These are phyloP conservation scores for Trichophyton schoenleinii DNA, from an alignment of 2,329 filamentous ascomycete genomes.

Conservation along the genomic window DNA sequence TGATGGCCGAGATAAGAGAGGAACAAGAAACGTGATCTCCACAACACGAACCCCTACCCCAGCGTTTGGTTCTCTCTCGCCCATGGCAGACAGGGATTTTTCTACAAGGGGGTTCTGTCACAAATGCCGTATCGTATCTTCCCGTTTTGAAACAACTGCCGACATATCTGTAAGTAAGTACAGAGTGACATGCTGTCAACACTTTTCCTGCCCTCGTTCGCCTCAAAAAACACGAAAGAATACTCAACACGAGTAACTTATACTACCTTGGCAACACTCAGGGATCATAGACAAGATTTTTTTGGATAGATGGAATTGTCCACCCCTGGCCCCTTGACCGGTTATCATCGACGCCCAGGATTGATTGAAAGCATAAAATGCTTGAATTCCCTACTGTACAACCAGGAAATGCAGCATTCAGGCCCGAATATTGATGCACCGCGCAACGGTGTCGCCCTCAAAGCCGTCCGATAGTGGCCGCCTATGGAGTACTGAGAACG, in stretches of 20 bases:
- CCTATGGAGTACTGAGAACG: not conserved
- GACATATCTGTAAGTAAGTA: not conserved
- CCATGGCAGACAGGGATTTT: conserved; percentile 2
- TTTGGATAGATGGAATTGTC: not conserved
- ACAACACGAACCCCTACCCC: conserved; percentile 1
- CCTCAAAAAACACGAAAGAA: not conserved
- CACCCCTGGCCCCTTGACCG: not conserved
- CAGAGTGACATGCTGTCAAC: not conserved
- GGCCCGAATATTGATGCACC: not conserved
- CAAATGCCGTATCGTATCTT: not conserved
- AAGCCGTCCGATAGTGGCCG: not conserved
- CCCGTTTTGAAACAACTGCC: not conserved
- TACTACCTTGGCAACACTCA: not conserved
- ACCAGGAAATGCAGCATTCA: not conserved
- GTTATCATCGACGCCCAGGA: conserved; percentile 4
- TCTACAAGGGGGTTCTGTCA: not conserved
- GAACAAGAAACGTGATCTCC: not conserved
- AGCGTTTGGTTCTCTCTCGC: conserved; percentile 1
- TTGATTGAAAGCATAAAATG: conserved; percentile 2
- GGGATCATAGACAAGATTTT: not conserved
- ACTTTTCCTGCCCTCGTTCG: not conserved
- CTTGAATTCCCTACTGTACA: not conserved
- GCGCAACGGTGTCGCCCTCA: not conserved
- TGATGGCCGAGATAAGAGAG: not conserved
- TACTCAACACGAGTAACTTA: not conserved